Evolutionary conservation across 169 alveolate genomes (phyloP), one percentile per base, ranked within the genome.

Genomic region (Plasmodium vivax): DNA sequence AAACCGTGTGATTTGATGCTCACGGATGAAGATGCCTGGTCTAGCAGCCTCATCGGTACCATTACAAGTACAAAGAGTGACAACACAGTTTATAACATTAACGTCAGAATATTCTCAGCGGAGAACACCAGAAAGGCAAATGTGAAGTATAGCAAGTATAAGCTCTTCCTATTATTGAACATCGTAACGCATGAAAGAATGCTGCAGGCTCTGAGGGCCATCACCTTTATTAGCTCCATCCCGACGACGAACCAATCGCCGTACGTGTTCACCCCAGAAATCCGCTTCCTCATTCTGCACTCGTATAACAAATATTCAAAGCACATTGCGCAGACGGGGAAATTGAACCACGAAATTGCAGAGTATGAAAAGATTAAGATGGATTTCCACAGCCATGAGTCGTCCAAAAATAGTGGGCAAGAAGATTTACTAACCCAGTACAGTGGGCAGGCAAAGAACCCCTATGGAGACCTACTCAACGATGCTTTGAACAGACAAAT

Each of bases 171-270:
- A 43, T 36, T 90, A 80, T 79, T 90, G 83, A 90, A 90, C 68
- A 90, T 90, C 41, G 94, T 90, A 5, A 90, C 94, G 7, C 94
- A 90, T 90, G 94, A 93, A 82, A 79, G 98, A 82, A 96, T 96
- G 98, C 32, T 96, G 75, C 96, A 95, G 54, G 97, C 98, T 0
- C 91, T 95, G 30, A 84, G 84, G 82, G 73, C 95, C 2, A 81
- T 96, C 41, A 95, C 98, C 32, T 96, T 94, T 88, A 83, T 83
- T 23, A 92, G 95, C 62, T 79, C 95, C 8, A 68, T 90, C 3
- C 94, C 94, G 10, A 90, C 94, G 10, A 85, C 82, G 73, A 80
- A 90, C 36, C 94, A 90, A 90, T 90, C 94, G 3, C 94, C 94
- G 4, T 90, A 90, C 36, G 94, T 90, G 32, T 90, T 90, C 51